Conservation (phyloP, 2,329 filamentous ascomycete genomes). For the Pseudopyricularia cyperi region DNA sequence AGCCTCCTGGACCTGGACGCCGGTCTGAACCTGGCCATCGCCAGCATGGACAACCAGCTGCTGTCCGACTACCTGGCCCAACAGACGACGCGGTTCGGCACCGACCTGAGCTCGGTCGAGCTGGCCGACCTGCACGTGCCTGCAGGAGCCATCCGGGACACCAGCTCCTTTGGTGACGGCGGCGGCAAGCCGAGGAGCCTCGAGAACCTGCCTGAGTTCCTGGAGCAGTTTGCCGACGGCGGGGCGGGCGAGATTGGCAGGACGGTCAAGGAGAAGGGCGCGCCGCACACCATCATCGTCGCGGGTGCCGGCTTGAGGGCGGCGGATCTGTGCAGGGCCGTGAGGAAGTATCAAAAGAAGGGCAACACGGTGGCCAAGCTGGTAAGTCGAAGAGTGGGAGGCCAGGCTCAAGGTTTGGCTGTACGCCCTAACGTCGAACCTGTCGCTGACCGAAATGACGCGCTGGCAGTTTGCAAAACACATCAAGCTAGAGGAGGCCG, state of each 20-base stretch:
- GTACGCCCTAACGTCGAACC: neutral
- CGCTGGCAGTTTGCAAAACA: slow-evolving; percentile 74
- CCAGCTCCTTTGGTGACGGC: slow-evolving; percentile 42
- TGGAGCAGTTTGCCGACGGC: slow-evolving; percentile 53
- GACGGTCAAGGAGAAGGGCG: slow-evolving; percentile 54
- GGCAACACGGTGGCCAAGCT: slow-evolving; percentile 73
- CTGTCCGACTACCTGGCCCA: slow-evolving; percentile 79
- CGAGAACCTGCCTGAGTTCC: slow-evolving; percentile 63
- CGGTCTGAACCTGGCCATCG: slow-evolving; percentile 68
- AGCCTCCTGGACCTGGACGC: slow-evolving; percentile 52
- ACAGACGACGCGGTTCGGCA: slow-evolving; percentile 63
- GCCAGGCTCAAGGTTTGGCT: neutral
- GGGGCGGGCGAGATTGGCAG: slow-evolving; percentile 43
- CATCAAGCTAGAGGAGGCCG: slow-evolving; percentile 84
- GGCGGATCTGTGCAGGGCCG: slow-evolving; percentile 59
- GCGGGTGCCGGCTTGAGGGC: slow-evolving; percentile 73
- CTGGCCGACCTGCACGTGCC: slow-evolving; percentile 70
- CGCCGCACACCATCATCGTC: slow-evolving; percentile 82
- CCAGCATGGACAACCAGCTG: slow-evolving; percentile 69
- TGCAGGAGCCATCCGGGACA: slow-evolving; percentile 68
- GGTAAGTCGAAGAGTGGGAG: slow-evolving; percentile 20
- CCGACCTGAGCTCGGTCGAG: slow-evolving; percentile 71
- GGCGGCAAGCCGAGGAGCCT: slow-evolving; percentile 45
- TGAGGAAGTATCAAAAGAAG: slow-evolving; percentile 70
- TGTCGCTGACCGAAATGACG: neutral